Percentiles rank a stretch among this genome's conserved stretches.
Conservation (phyloP, 371 early-diverging fungal genomes). For the Rhizopus arrhizus region DNA sequence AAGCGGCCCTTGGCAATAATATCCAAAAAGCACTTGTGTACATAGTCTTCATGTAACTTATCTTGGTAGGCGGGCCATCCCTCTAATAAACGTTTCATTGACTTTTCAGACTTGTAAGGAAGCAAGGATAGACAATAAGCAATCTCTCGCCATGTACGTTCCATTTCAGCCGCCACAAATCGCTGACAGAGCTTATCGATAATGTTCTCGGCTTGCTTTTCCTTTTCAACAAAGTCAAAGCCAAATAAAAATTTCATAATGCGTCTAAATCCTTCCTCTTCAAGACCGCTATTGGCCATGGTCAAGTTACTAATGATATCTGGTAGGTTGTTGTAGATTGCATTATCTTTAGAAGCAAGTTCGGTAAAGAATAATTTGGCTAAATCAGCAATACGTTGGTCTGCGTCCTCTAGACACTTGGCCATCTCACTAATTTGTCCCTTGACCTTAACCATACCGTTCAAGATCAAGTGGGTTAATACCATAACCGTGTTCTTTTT, state of each 20-base stretch:
- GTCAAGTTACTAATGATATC: conserved; percentile 94
- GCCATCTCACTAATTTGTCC: conserved; percentile 97
- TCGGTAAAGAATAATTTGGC: conserved; percentile 95
- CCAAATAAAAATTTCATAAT: conserved; percentile 89
- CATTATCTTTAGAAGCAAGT: conserved; percentile 93
- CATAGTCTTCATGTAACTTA: conserved; percentile 79
- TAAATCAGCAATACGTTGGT: conserved; percentile 85
- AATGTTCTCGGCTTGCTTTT: conserved; percentile 90
- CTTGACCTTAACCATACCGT: conserved; percentile 98
- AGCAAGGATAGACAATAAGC: conserved; percentile 87
- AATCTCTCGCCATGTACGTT: conserved; percentile 90
- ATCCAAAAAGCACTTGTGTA: conserved; percentile 83
- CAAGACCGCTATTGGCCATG: conserved; percentile 54
- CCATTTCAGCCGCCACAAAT: conserved; percentile 73
- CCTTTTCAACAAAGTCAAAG: conserved; percentile 92
- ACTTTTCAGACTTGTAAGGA: conserved; percentile 83
- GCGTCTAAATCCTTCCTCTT: conserved; percentile 75
- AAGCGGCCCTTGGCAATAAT: conserved; percentile 78
- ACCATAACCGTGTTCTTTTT: conserved; percentile 98
- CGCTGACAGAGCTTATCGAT: conserved; percentile 94
- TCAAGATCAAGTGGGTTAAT: conserved; percentile 92
- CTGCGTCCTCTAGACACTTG: conserved; percentile 89
- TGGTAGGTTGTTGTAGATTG: conserved; percentile 96
- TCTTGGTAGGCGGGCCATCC: conserved; percentile 82
- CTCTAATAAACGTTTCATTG: conserved; percentile 81